Evolutionary conservation across 1,284 basidiomycete genomes (phyloP).

Genomic region (Gastroboletus turbinatus): DNA sequence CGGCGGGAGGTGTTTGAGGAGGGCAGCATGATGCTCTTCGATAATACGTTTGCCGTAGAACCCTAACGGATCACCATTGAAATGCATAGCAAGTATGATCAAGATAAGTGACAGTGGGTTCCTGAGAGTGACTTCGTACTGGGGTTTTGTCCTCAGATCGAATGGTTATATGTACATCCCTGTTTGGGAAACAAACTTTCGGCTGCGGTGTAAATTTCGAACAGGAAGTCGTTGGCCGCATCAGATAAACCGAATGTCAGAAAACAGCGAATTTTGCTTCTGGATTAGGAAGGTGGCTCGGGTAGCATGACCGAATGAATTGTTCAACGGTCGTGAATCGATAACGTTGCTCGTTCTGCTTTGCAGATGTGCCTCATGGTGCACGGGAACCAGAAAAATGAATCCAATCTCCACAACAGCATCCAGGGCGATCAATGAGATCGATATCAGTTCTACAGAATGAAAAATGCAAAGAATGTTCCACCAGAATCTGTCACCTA

Average conservation of each 20-base stretch:
- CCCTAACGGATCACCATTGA: constrained; percentile 13
- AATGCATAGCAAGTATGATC: constrained; percentile 3
- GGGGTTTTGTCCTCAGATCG: too few species aligned
- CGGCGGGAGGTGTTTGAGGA: constrained; percentile 6
- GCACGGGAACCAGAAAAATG: not conserved
- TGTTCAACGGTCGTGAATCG: too few species aligned
- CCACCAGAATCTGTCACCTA: not conserved
- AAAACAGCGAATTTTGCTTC: too few species aligned
- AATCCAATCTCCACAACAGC: not conserved
- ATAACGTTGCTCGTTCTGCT: too few species aligned
- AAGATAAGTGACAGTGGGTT: not conserved
- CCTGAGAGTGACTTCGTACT: not conserved
- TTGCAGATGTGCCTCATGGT: too few species aligned
- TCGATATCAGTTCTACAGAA: not conserved
- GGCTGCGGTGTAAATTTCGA: not conserved
- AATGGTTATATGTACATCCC: not conserved
- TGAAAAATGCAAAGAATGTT: not conserved
- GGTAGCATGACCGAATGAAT: too few species aligned
- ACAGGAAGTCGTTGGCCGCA: not conserved
- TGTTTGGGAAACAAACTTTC: not conserved
- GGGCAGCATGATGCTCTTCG: constrained; percentile 8
- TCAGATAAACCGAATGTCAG: too few species aligned
- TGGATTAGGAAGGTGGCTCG: too few species aligned
- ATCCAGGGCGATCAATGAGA: not conserved
- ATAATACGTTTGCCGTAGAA: constrained; percentile 15